phyloP scores from a whole-genome alignment of 257 asterid species.

The Solanum ossicruentum region DNA sequence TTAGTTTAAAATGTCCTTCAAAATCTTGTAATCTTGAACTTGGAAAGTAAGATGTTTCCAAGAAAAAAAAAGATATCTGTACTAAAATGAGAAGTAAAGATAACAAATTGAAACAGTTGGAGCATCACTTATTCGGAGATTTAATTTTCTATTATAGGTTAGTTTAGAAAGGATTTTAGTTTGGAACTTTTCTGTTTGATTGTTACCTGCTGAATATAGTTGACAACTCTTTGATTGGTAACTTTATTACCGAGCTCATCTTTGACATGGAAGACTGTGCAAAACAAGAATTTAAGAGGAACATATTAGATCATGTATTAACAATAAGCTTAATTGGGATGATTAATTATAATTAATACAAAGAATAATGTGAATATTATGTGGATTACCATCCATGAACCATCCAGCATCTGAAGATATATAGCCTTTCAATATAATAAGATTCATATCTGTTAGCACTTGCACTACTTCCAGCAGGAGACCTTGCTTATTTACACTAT shows the following conservation, averaged over 20 bases:
- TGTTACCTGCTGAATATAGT: conserved; percentile 52
- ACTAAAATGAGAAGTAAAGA: too few relatives aligned
- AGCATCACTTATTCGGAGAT: neutral
- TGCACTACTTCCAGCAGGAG: conserved; percentile 67
- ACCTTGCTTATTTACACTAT: conserved; percentile 59
- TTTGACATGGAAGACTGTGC: conserved; percentile 69
- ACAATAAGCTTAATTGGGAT: neutral
- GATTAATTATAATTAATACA: neutral
- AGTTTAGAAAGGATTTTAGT: neutral
- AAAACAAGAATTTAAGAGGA: neutral
- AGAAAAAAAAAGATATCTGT: too few relatives aligned
- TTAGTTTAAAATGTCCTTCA: too few relatives aligned
- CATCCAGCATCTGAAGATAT: conserved; percentile 76
- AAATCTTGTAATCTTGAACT: too few relatives aligned
- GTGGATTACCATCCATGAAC: conserved; percentile 62
- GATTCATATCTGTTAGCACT: conserved; percentile 62
- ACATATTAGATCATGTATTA: neutral
- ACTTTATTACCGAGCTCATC: conserved; percentile 53
- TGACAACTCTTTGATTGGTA: conserved; percentile 47
- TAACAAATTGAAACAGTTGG: too few relatives aligned
- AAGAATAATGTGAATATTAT: neutral
- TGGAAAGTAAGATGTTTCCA: too few relatives aligned
- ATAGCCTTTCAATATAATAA: conserved; percentile 52
- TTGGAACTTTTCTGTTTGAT: neutral
- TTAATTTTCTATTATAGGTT: neutral